Base-by-base conservation (phyloP, 2,329 filamentous ascomycete genomes). In the Hymenoscyphus linearis region DNA sequence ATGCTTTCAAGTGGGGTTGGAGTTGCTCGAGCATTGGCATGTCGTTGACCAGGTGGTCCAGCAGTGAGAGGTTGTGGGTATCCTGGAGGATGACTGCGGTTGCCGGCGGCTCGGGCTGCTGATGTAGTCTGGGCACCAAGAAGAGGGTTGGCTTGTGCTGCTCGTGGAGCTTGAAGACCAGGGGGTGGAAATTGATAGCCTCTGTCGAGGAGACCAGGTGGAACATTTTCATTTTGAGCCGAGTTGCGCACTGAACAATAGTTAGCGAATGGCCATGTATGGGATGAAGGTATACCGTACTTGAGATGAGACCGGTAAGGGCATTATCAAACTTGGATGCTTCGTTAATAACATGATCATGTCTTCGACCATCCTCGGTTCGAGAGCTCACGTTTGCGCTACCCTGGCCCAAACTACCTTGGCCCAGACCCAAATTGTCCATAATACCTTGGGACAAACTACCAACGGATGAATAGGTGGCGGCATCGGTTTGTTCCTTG, bases 31-130 rank as follows among this genome's bases (percentile, higher is more conserved):
- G 52, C 14, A 7, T 53, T 60, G 31, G 54, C 62, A 52, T 70
- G 64, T 31, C 72, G 67, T 50, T 72, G 69, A 27, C 72, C 70
- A 52, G 72, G 72, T 55, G 72, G 72, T 25, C 72, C 72, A 26
- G 72, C 72, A n/a, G 70, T 73, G 7, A 74, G 66, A 34, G 72
- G 72, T 31, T 69, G 68, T 55, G 70, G 71, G 36, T 70, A 71
- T 57, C 70, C 71, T 44, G 62, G 63, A 35, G 59, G 64, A 52
- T 36, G 55, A 22, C 54, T 31, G 14, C 55, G 44, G 22, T 52
- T 18, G 31, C 52, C 37, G 37, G 61, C 18, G 40, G 58, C 47
- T 22, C 60, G 37, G 14, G 16, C 37, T 25, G 31, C 25, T 18
- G 55, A 37, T 27, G 37, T 31, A 34, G 22, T 52, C 18, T 62